A percentile compares a stretch with the other conserved stretches of the same genome.
phyloP scores from a whole-genome alignment of 2,329 filamentous ascomycete species.

The Cladophialophora bantiana region DNA sequence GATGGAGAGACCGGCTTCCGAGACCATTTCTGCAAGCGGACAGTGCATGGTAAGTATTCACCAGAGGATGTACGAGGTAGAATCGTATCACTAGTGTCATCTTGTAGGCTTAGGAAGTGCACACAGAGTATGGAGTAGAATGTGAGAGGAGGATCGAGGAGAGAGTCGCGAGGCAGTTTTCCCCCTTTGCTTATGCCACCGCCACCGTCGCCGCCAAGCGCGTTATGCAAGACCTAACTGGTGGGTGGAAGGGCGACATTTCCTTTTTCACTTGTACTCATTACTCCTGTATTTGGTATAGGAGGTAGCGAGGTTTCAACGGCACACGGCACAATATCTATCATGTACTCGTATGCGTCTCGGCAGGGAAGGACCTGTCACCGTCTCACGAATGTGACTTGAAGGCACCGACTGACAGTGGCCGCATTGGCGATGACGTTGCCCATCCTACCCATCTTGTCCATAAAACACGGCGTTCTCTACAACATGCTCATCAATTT shows the following conservation, averaged over 20 bases:
- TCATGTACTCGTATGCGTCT: not conserved
- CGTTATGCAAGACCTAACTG: too few relatives aligned
- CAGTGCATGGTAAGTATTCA: too few relatives aligned
- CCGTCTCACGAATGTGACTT: not conserved
- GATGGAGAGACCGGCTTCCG: too few relatives aligned
- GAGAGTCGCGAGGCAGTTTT: too few relatives aligned
- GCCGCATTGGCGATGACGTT: constrained; percentile 2
- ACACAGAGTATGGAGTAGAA: too few relatives aligned
- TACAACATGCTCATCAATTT: not conserved
- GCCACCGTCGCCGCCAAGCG: too few relatives aligned
- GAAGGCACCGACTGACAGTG: not conserved
- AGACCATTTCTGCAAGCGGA: too few relatives aligned
- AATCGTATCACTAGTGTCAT: too few relatives aligned
- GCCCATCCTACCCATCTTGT: not conserved
- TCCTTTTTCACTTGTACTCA: not conserved
- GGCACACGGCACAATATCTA: not conserved
- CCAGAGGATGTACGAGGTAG: too few relatives aligned
- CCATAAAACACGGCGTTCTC: not conserved
- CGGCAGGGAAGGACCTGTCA: not conserved
- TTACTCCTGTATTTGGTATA: not conserved
- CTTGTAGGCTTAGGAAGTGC: too few relatives aligned
- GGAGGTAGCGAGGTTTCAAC: not conserved
- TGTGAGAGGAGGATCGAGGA: too few relatives aligned
- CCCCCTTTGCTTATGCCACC: too few relatives aligned
- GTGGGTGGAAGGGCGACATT: not conserved